Conservation (phyloP, 176 grass and related monocot genomes). For the Olyra latifolia region DNA sequence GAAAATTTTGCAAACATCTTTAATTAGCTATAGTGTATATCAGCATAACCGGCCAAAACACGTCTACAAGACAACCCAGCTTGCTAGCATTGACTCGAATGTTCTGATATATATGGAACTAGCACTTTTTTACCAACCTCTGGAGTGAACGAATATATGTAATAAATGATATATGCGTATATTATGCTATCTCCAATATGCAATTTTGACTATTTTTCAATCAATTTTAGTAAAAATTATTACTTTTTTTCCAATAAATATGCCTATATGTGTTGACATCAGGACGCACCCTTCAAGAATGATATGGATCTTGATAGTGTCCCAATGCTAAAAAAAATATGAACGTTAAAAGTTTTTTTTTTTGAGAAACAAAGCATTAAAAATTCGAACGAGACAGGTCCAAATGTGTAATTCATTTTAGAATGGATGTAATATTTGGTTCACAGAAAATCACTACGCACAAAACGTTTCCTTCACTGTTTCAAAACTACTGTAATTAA, state of each 20-base stretch:
- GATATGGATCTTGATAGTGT: neutral
- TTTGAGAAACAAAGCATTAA: neutral
- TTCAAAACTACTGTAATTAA: neutral
- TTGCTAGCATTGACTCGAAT: slow-evolving; percentile 13
- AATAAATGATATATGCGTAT: neutral
- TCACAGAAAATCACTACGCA: neutral
- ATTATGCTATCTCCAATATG: neutral
- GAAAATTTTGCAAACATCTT: slow-evolving; percentile 5
- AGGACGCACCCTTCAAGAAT: no score
- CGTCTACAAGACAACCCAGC: neutral
- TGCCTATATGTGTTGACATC: no score
- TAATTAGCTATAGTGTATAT: slow-evolving; percentile 21
- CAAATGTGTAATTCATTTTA: neutral
- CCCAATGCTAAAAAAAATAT: neutral
- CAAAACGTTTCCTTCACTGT: neutral
- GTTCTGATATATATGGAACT: neutral
- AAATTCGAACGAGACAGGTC: neutral
- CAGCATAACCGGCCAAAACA: neutral
- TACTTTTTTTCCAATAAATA: neutral
- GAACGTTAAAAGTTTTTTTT: neutral
- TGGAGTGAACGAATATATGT: neutral
- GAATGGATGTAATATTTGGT: neutral
- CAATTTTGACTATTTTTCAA: neutral
- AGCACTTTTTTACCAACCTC: neutral
- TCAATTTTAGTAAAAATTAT: neutral